Evolutionary conservation across 1,139 yeast species (phyloP), one percentile per base, ranked within the genome.

Genomic region (Yamadazyma pseudoaaseri): DNA sequence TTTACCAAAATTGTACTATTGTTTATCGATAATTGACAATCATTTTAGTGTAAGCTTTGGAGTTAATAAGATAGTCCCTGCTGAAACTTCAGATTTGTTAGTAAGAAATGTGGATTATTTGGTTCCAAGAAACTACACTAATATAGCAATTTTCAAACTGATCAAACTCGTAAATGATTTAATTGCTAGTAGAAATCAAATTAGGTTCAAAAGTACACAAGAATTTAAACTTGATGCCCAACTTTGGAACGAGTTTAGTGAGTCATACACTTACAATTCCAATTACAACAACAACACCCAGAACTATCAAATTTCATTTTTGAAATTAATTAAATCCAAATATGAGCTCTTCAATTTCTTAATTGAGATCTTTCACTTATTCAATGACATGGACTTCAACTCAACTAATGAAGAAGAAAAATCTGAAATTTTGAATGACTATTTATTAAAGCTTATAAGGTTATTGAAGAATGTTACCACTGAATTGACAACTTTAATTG

Each of bases 1-100:
- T 30, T 60, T 75, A 36, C 74, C 79, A 9, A 69, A 77, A 42
- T 57, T 80, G 16, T 75, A 73, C 48, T 65, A 70, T 30, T 62
- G 70, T 23, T 47, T 79, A 22, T 59, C 65, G 12, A 52, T 78
- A 0, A 64, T 83, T 33, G 87, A 81, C 51, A 64, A 73, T 16
- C 50, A 79, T 22, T 78, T 76, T 43, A 58, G 81, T 16, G 56
- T 82, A 23, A 67, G 76, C 29, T 79, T 71, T 58, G 89, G 87
- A 1, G 62, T 68, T 1, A 83, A 80, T 27, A 67, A 70, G 20
- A 37, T 42, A 16, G 36, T 60, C 7, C 42, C 47, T n/a, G 37
- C 44, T 15, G 11, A 25, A 4, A 26, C 21, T 10, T 39, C 39
- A 8, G 46, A 45, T 5, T 42, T 51, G 23, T 45, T 62, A 30